Percentiles rank a stretch among this genome's conserved stretches.
Evolutionary conservation across 1,284 basidiomycete genomes (phyloP).

Genomic region (Cryptococcus maquisensis): DNA sequence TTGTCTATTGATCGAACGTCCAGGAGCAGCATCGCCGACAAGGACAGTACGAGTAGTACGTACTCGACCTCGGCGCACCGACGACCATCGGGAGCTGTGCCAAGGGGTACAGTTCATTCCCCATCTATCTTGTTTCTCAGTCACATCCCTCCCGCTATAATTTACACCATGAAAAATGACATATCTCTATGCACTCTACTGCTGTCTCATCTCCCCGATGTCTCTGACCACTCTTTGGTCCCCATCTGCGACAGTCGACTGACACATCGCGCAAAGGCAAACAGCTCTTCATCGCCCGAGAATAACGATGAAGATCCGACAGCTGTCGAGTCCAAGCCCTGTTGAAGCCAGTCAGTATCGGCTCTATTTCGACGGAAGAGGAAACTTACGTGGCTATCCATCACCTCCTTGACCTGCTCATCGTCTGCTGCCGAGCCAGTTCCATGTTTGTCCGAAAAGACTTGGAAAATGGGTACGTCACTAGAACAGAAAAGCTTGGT

Average conservation of each 20-base stretch:
- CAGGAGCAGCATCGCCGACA: too few species aligned
- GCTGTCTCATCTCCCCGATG: not conserved
- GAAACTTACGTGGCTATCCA: constrained; percentile 76
- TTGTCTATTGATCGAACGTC: too few species aligned
- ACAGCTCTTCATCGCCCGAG: constrained; percentile 87
- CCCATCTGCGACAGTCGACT: constrained; percentile 89
- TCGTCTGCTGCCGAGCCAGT: constrained; percentile 26
- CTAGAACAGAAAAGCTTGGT: constrained; percentile 86
- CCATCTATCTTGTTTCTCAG: too few species aligned
- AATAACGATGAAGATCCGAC: constrained; percentile 83
- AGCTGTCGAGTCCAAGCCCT: constrained; percentile 71
- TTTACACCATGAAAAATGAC: too few species aligned
- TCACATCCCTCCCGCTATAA: too few species aligned
- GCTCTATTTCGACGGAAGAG: not conserved
- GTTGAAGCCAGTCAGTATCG: not conserved
- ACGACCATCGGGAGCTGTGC: too few species aligned
- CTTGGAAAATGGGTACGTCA: constrained; percentile 78
- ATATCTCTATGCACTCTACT: too few species aligned
- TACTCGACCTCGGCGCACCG: too few species aligned
- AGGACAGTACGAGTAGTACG: too few species aligned
- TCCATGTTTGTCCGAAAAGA: constrained; percentile 69
- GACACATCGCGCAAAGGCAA: constrained; percentile 89
- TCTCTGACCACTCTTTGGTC: constrained; percentile 38
- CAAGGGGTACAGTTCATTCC: too few species aligned
- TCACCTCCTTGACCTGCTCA: constrained; percentile 78